Evolutionary conservation across 176 grass and related monocot genomes (phyloP).

Genomic region (Tuctoria greenei): DNA sequence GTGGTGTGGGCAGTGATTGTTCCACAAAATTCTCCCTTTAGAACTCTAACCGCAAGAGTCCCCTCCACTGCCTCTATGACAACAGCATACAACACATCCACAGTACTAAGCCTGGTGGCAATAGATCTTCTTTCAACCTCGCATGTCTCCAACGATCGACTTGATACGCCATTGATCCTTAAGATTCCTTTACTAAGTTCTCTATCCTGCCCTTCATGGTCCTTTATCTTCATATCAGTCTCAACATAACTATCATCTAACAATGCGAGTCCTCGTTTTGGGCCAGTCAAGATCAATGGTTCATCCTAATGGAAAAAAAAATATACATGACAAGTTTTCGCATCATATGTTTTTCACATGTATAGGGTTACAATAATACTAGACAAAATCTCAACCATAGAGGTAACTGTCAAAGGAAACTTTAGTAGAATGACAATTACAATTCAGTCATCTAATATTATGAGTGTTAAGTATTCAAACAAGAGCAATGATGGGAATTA

Average conservation of each 20-base stretch:
- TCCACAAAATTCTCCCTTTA: too few species aligned
- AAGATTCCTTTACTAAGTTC: conserved; percentile 4
- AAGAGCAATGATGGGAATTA: too few species aligned
- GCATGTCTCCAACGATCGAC: background rate
- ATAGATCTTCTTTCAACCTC: background rate
- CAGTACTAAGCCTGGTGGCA: conserved; percentile 8
- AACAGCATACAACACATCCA: too few species aligned
- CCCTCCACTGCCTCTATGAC: too few species aligned
- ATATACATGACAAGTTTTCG: background rate
- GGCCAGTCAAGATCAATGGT: conserved; percentile 15
- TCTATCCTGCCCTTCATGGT: background rate
- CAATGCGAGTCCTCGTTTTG: background rate
- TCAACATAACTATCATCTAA: background rate
- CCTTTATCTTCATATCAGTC: conserved; percentile 12
- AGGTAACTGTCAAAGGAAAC: background rate
- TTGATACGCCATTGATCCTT: background rate
- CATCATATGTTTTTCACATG: background rate
- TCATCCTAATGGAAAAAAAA: background rate
- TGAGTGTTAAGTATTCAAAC: background rate
- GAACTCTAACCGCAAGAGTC: too few species aligned
- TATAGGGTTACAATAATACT: background rate
- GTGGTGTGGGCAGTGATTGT: too few species aligned
- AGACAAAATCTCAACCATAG: background rate
- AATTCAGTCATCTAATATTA: background rate
- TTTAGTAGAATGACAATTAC: background rate